phyloP scores from a whole-genome alignment of 2,329 filamentous ascomycete species.

The Exophiala aquamarina region DNA sequence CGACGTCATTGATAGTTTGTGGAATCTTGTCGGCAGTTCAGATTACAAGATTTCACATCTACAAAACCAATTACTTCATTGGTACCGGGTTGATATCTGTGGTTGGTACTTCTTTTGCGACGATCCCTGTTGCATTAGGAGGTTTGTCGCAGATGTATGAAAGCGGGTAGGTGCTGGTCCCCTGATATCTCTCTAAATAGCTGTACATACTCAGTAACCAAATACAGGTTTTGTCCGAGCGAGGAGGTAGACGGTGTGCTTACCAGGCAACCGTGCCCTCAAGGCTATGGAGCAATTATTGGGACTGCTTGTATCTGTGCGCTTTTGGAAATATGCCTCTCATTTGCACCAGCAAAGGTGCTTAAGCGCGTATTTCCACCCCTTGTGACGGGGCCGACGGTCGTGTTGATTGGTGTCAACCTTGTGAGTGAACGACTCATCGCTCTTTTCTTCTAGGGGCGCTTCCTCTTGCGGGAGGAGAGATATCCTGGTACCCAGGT shows the following conservation, averaged over 20 bases:
- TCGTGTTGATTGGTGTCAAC: constrained; percentile 65
- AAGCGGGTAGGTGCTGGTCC: not conserved
- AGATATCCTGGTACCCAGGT: no score
- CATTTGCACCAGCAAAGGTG: constrained; percentile 61
- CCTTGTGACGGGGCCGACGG: constrained; percentile 66
- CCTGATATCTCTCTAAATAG: not conserved
- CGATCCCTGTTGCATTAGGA: constrained; percentile 64
- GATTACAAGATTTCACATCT: constrained; percentile 65
- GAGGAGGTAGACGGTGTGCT: constrained; percentile 56
- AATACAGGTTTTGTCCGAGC: constrained; percentile 61
- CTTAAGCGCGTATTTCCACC: constrained; percentile 66
- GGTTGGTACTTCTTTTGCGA: constrained; percentile 67
- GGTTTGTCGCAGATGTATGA: constrained; percentile 63
- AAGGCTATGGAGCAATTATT: constrained; percentile 65
- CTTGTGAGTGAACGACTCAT: constrained; percentile 38
- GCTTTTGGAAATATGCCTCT: constrained; percentile 61
- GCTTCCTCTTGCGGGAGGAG: no score
- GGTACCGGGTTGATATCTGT: constrained; percentile 68
- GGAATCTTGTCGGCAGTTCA: constrained; percentile 65
- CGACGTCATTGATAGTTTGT: constrained; percentile 66
- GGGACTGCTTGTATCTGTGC: constrained; percentile 53
- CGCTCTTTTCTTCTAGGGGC: no score
- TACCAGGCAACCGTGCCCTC: constrained; percentile 60
- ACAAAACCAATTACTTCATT: constrained; percentile 61
- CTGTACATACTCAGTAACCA: constrained; percentile 9